These are phyloP conservation scores for Naganishia vaughanmartiniae DNA, from an alignment of 768 basidiomycete species.

Conservation along the genomic window DNA sequence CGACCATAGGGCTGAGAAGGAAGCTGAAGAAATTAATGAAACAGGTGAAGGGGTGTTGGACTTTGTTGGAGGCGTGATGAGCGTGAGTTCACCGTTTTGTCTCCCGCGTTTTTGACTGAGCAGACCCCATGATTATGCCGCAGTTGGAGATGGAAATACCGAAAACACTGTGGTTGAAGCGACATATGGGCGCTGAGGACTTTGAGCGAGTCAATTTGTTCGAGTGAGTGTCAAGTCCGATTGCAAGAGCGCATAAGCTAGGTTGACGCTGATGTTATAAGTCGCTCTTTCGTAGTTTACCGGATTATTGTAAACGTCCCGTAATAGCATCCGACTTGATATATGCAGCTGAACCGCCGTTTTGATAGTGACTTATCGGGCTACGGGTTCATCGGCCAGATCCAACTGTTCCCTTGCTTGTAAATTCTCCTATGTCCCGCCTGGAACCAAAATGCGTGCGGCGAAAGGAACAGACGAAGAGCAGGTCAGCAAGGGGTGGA, in stretches of 20 bases:
- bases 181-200: constrained; percentile 67
- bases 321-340: background rate
- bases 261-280: constrained; percentile 14
- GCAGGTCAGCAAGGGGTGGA: constrained; percentile 70
- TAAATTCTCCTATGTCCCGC: constrained; percentile 90
- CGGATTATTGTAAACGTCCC: constrained; percentile 64
- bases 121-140: background rate
- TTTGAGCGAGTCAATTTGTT: constrained; percentile 60
- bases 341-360: constrained; percentile 5
- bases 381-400: constrained; percentile 70
- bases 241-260: background rate
- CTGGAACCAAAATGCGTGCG: constrained; percentile 51
- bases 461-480: constrained; percentile 46
- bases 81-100: constrained; percentile 55
- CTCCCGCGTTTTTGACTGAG: background rate
- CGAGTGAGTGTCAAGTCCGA: constrained; percentile 44
- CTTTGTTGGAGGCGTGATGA: constrained; percentile 95
- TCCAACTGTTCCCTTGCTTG: constrained; percentile 92
- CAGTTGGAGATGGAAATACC: constrained; percentile 98
- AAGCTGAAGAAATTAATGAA: constrained; percentile 83
- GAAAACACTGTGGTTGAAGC: constrained; percentile 94
- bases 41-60: constrained; percentile 81
- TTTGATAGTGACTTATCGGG: constrained; percentile 72
- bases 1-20: constrained; percentile 88
- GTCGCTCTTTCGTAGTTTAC: constrained; percentile 72